These are phyloP conservation scores for Kwoniella sp. DNA, from an alignment of 768 basidiomycete species.

Conservation along the genomic window DNA sequence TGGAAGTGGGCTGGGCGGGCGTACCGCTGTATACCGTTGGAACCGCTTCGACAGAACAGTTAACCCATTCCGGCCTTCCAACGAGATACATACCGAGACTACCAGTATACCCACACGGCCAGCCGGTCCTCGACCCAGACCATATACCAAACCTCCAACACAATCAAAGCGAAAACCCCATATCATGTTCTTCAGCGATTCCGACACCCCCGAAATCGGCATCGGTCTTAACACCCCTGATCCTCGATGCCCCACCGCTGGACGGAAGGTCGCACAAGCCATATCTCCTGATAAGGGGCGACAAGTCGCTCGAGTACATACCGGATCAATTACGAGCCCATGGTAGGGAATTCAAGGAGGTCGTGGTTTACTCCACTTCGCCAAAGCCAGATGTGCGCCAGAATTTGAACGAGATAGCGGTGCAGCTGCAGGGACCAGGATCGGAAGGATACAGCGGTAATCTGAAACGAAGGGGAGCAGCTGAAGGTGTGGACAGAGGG, in stretches of 20 bases:
- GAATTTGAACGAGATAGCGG: slow-evolving; percentile 1
- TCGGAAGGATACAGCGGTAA: neutral
- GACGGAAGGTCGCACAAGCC: slow-evolving; percentile 1
- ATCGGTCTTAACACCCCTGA: slow-evolving; percentile 1
- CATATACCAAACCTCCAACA: no score
- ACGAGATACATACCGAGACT: slow-evolving; percentile 4
- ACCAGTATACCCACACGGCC: neutral
- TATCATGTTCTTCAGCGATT: neutral
- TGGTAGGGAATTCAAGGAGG: slow-evolving; percentile 10
- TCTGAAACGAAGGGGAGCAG: neutral
- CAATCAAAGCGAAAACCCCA: neutral
- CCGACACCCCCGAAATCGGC: slow-evolving; percentile 16
- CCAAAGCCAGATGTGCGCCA: neutral
- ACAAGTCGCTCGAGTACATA: slow-evolving; percentile 13
- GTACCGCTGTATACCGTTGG: slow-evolving; percentile 19
- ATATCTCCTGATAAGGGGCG: slow-evolving; percentile 14
- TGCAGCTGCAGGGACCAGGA: neutral
- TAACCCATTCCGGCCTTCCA: neutral
- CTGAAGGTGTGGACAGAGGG: neutral
- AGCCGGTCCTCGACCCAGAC: neutral
- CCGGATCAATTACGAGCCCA: slow-evolving; percentile 3
- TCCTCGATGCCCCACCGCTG: neutral
- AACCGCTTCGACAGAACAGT: slow-evolving; percentile 5
- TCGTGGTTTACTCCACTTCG: slow-evolving; percentile 11
- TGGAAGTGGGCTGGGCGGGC: neutral